Conservation (phyloP, 495 filamentous ascomycete genomes). For the Elasticomyces elasticus region DNA sequence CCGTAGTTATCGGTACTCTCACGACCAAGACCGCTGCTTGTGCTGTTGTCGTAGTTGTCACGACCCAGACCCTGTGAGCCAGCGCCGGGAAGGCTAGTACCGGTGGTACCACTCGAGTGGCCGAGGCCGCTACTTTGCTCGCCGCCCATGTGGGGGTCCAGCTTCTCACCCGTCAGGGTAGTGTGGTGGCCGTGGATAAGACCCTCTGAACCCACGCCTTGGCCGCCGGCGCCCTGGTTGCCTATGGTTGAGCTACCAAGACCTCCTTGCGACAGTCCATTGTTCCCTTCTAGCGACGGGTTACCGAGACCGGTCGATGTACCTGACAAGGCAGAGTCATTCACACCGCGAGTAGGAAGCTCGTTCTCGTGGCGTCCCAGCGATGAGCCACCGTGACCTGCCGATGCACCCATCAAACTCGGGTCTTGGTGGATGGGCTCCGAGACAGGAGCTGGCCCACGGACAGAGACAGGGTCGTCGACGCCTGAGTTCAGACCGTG, state of each 20-base stretch:
- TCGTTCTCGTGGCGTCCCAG: neutral
- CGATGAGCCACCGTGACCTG: neutral
- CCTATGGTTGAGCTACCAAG: neutral
- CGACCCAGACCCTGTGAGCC: no score
- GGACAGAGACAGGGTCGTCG: neutral
- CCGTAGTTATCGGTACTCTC: no score
- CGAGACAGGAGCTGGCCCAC: neutral
- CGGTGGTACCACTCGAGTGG: neutral
- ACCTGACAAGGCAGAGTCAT: no score
- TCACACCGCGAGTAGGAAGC: no score
- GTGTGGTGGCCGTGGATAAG: constrained; percentile 9
- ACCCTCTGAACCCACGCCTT: neutral
- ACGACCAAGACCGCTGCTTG: no score
- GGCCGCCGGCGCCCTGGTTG: neutral
- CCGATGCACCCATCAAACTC: neutral
- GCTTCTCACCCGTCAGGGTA: neutral
- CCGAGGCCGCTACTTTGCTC: no score
- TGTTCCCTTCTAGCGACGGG: neutral
- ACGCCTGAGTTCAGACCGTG: neutral
- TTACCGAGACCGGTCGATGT: no score
- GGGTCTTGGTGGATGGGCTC: neutral
- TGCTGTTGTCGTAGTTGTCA: no score
- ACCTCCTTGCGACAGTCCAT: neutral
- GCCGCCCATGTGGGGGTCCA: constrained; percentile 1
- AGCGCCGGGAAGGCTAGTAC: neutral